A percentile compares a stretch with the other conserved stretches of the same genome.
phyloP scores from a whole-genome alignment of 164 flowering plant species.

The Liriodendron chinense region DNA sequence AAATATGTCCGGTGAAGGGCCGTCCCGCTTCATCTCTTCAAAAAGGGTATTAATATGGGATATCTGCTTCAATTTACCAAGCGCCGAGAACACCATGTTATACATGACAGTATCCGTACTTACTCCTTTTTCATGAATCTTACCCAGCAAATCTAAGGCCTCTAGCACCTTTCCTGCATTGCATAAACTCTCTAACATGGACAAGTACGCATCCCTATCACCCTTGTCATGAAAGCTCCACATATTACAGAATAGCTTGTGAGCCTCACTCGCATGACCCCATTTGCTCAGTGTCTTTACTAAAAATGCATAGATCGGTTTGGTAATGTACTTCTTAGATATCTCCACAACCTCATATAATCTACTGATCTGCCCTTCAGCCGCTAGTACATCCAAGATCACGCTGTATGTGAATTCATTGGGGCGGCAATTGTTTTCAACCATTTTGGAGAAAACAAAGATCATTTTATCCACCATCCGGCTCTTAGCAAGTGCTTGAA shows the following conservation, averaged over 20 bases:
- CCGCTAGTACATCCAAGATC: slow-evolving; percentile 52
- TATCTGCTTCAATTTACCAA: slow-evolving; percentile 70
- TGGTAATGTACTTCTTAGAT: slow-evolving; percentile 66
- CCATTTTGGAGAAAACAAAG: slow-evolving; percentile 71
- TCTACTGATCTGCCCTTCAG: slow-evolving; percentile 69
- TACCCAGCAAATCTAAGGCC: slow-evolving; percentile 73
- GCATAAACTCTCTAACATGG: slow-evolving; percentile 88
- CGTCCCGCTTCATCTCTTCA: slow-evolving; percentile 71
- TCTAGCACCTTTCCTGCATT: slow-evolving; percentile 60
- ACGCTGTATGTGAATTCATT: slow-evolving; percentile 87
- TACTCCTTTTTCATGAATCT: slow-evolving; percentile 77
- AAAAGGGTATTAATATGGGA: slow-evolving; percentile 64
- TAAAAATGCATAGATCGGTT: slow-evolving; percentile 68
- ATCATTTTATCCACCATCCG: slow-evolving; percentile 68
- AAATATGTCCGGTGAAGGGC: slow-evolving; percentile 78
- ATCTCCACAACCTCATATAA: slow-evolving; percentile 65
- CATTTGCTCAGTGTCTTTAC: slow-evolving; percentile 67
- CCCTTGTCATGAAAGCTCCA: slow-evolving; percentile 77
- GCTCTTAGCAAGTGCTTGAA: slow-evolving; percentile 64
- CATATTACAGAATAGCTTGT: slow-evolving; percentile 89
- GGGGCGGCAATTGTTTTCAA: slow-evolving; percentile 70
- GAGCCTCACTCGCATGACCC: slow-evolving; percentile 92
- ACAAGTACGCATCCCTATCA: slow-evolving; percentile 70
- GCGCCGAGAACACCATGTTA: slow-evolving; percentile 75
- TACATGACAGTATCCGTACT: slow-evolving; percentile 66